Conservation (phyloP, 2,329 filamentous ascomycete species). For the Talaromyces atroroseus region DNA sequence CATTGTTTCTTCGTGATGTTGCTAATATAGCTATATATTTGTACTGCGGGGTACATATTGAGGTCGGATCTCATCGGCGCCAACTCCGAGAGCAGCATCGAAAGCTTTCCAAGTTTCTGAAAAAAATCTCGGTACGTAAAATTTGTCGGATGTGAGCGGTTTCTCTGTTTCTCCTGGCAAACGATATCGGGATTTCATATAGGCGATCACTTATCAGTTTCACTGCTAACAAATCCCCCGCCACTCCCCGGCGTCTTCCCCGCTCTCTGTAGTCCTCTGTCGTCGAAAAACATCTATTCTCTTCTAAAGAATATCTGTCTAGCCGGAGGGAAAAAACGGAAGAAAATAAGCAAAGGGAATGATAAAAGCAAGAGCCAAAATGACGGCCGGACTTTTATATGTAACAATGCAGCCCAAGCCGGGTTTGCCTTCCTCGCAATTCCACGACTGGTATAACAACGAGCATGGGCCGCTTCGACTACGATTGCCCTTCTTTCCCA, state of each 20-base stretch:
- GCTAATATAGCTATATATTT: neutral
- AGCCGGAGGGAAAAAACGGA: neutral
- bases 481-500: conserved; percentile 66
- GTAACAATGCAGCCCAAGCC: conserved; percentile 79
- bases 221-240: neutral
- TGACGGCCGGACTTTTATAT: conserved; percentile 64
- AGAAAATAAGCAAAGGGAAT: neutral
- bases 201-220: neutral
- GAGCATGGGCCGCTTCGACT: conserved; percentile 81
- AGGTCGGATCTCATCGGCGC: neutral
- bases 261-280: neutral
- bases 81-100: neutral
- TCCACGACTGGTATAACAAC: conserved; percentile 93
- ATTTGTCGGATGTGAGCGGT: neutral
- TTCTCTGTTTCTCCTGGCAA: neutral
- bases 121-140: too few species aligned
- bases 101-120: neutral
- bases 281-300: neutral
- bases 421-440: conserved; percentile 60
- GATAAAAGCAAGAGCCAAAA: conserved; percentile 5
- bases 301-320: neutral
- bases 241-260: neutral
- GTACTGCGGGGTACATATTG: neutral
- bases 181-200: neutral
- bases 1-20: neutral